Evolutionary conservation across 306 rosid species (phyloP).

Genomic region (Arachis stenosperma): DNA sequence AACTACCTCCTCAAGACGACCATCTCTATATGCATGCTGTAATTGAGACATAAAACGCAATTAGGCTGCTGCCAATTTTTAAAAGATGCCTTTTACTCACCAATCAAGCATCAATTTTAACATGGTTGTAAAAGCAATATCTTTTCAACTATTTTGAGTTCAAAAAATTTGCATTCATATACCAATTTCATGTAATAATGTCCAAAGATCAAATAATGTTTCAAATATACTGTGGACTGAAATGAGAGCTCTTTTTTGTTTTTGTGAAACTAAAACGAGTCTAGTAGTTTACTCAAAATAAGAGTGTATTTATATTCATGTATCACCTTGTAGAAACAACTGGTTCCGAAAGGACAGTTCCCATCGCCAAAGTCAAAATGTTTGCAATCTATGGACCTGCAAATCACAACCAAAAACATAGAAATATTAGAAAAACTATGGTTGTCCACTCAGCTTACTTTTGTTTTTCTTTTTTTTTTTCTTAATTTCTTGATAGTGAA

Average conservation of each 20-base stretch:
- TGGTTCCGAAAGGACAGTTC: conserved; percentile 93
- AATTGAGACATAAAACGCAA: conserved; percentile 40
- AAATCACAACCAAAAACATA: conserved; percentile 26
- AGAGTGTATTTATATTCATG: conserved; percentile 12
- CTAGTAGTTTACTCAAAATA: neutral
- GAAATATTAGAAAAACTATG: neutral
- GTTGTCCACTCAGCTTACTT: conserved; percentile 7
- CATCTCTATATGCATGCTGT: conserved; percentile 93
- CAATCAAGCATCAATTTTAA: conserved; percentile 2
- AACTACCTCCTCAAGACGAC: conserved; percentile 76
- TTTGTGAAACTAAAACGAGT: too few species aligned
- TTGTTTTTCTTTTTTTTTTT: neutral
- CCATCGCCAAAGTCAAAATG: conserved; percentile 98
- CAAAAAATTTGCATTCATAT: neutral
- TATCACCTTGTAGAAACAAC: conserved; percentile 96
- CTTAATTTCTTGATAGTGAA: conserved; percentile 13
- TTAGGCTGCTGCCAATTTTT: conserved; percentile 20
- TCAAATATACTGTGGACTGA: neutral
- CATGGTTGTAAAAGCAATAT: neutral
- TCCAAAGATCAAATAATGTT: neutral
- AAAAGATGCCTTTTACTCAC: conserved; percentile 14
- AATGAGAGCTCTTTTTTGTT: neutral
- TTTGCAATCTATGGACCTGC: conserved; percentile 96
- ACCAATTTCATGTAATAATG: neutral
- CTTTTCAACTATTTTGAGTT: neutral